Percentiles rank a stretch among this genome's conserved stretches.
These are phyloP conservation scores for Boletus sensibilis DNA, from an alignment of 768 basidiomycete genomes.

Conservation along the genomic window DNA sequence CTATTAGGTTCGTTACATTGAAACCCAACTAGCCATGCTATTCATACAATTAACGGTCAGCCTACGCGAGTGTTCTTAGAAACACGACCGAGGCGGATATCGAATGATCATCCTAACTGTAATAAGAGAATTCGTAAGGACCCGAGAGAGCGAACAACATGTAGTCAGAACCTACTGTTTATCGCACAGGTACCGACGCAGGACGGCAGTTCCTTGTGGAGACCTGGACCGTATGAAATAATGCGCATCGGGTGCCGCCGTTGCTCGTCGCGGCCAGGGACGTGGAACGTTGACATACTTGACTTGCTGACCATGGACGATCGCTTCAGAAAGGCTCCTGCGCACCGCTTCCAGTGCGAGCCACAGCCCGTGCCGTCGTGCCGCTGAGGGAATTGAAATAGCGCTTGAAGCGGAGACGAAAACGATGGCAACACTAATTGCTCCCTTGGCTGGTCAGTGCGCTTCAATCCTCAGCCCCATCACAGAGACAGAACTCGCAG, in stretches of 20 bases:
- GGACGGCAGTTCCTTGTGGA: neutral
- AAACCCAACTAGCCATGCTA: slow-evolving; percentile 37
- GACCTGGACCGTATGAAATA: neutral
- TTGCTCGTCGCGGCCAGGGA: slow-evolving; percentile 1
- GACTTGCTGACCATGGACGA: slow-evolving; percentile 22
- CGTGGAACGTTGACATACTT: neutral
- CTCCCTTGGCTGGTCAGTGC: slow-evolving; percentile 31
- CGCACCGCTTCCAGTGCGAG: slow-evolving; percentile 22
- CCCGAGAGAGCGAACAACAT: neutral
- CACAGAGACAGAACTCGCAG: slow-evolving; percentile 41
- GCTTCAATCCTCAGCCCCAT: slow-evolving; percentile 39
- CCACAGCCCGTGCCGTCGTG: slow-evolving; percentile 25
- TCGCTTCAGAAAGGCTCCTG: slow-evolving; percentile 18
- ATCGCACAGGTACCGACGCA: neutral
- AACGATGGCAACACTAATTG: slow-evolving; percentile 24
- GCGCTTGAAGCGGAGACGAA: slow-evolving; percentile 31
- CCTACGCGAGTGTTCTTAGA: slow-evolving; percentile 8
- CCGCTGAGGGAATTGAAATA: slow-evolving; percentile 22
- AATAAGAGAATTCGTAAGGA: neutral
- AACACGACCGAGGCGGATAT: slow-evolving; percentile 6
- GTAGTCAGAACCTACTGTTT: slow-evolving; percentile 1
- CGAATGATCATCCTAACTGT: slow-evolving; percentile 10
- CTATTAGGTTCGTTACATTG: slow-evolving; percentile 37
- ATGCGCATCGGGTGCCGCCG: neutral
- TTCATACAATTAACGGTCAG: slow-evolving; percentile 18